Evolutionary conservation across 83 land plant species (phyloP).

Genomic region (Thuja plicata): DNA sequence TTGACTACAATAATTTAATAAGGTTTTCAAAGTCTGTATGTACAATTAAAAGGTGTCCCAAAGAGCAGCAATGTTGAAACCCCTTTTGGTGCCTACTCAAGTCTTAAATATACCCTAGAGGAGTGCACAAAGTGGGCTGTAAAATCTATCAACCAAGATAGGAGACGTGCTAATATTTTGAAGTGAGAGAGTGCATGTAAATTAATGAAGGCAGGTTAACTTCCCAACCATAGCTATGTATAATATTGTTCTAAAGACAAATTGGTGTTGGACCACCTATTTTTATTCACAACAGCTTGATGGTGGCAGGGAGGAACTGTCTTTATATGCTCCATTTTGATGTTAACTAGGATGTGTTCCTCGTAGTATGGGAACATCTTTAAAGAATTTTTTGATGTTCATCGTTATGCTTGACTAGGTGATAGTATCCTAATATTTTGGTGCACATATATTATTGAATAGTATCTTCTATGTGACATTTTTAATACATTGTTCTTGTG

Average conservation of each 20-base stretch:
- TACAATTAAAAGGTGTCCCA: neutral
- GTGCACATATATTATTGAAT: neutral
- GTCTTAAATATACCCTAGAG: neutral
- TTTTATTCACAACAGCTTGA: neutral
- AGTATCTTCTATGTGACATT: neutral
- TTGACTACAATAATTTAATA: neutral
- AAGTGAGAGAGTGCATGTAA: neutral
- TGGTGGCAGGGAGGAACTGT: neutral
- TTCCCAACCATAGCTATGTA: neutral
- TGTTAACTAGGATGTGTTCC: neutral
- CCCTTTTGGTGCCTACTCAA: neutral
- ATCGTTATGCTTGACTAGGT: neutral
- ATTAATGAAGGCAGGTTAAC: neutral
- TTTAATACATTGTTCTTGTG: neutral
- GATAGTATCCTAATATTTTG: neutral
- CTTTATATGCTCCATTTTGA: neutral
- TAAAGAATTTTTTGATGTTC: neutral
- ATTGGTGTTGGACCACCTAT: neutral
- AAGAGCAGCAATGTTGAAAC: neutral
- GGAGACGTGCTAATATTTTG: neutral
- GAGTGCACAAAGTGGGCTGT: neutral
- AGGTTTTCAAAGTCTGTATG: neutral
- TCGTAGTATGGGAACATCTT: neutral
- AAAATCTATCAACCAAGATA: neutral
- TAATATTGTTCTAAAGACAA: neutral